Base-by-base conservation (phyloP, 2,329 filamentous ascomycete species). In the Trematosphaeria pertusa region DNA sequence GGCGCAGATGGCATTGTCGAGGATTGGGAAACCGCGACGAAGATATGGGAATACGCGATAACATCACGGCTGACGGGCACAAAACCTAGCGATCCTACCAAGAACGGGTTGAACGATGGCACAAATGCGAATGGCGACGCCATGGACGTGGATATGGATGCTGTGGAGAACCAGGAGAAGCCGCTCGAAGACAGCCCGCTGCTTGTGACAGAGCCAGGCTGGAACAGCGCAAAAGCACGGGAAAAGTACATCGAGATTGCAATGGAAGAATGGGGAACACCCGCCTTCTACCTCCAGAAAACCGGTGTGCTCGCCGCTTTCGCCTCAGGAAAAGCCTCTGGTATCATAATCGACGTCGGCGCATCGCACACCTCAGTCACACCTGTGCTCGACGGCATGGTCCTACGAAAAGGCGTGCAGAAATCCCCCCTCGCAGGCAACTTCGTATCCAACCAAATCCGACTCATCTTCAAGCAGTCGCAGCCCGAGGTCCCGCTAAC, bases 181-280 rank as follows among this genome's bases (percentile, higher is more conserved):
- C 85, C 89, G 6, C 79, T 99, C 52, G 84, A 87, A 38, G 94
- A 97, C 72, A 94, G 89, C 72, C 95, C 94, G 6, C 77, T 99
- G 50, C 80, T 99, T 48, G 87, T 99, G 83, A 96, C 91, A 1
- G 94, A 99, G 74, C 89, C 92, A 11, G 88, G 90, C 9, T 97
- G 93, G 92, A 97, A 96, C 74, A 82, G 86, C 19, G 74, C 83
- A 33, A 97, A 97, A 77, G 85, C 88, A 50, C 83, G 95, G 50
- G 94, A 99, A 76, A 96, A 94, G 82, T 87, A 88, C 31, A 93
- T 97, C 64, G 94, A 99, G 76, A 86, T 97, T 54, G 91, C 91
- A 49, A 97, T 99, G 87, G 94, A 99, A 79, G 89, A 86, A 67
- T 99, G 94, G 91, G 92, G 91, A 20, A 88, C 88, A 45, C 94